Evolutionary conservation across 129 eudicot species (phyloP), one percentile per base, ranked within the genome.

Genomic region (Apium graveolens): DNA sequence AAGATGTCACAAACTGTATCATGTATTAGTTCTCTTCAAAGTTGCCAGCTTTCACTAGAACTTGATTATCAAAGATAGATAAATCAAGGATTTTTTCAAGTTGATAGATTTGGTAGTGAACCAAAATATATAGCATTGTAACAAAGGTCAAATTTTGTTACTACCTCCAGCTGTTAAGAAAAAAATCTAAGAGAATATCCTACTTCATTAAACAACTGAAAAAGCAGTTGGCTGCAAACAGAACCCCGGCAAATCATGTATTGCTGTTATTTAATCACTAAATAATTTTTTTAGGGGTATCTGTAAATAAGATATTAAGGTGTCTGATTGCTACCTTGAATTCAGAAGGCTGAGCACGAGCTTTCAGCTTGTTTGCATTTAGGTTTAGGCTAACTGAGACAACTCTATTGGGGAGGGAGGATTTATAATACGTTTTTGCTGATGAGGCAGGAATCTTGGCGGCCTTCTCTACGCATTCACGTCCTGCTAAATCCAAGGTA

Each of bases 281-380:
- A 8, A 38, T 2, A 38, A 38, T 2, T 9, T 24, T 26, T 8
- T 11, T n/a, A 24, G 29, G 68, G 29, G 68, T 21, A 60, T 21
- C 10, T 73, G 51, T 20, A n/a, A 5, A 74, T 43, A 9, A 37
- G 16, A 51, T 66, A 35, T 17, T 11, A 55, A 20, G 45, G 55
- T 42, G 26, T 65, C 17, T 55, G 66, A 76, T n/a, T 32, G 70
- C 42, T 76, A 76, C 79, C 71, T 76, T 76, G 68, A 65, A 16
- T 76, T 55, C 63, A 57, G 44, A 76, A 76, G 32, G 48, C n/a
- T 17, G 29, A 31, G 70, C 39, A 8, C 16, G 79, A 76, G 63
- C 69, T 62, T 51, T 76, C 48, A 53, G 48, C 18, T 37, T 76
- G 18, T 38, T 76, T 37, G 71, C 79, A 76, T 51, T 76, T 10